Evolutionary conservation across 495 filamentous ascomycete species (phyloP).

Genomic region (Aspergillus cristatus): DNA sequence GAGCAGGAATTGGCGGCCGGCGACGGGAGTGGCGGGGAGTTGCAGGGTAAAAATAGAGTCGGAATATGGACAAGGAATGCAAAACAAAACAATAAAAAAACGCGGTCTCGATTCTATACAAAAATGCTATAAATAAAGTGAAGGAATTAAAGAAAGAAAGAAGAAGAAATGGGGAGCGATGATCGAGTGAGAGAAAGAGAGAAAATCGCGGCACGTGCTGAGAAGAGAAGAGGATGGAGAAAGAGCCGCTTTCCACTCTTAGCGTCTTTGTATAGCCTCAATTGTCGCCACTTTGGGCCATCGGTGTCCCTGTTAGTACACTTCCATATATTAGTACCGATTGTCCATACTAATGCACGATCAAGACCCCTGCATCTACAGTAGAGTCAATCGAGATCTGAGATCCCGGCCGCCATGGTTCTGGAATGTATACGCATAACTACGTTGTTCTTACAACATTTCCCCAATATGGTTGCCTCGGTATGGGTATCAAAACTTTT

Average conservation of each 20-base stretch:
- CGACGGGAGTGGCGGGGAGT: not conserved
- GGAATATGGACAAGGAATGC: slow-evolving; percentile 2
- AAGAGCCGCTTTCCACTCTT: slow-evolving; percentile 3
- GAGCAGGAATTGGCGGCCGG: slow-evolving; percentile 3
- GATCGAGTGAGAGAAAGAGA: too few relatives aligned
- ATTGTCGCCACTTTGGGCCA: slow-evolving; percentile 21
- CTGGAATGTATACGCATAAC: too few relatives aligned
- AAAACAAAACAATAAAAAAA: slow-evolving; percentile 1
- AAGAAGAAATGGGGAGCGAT: slow-evolving; percentile 1
- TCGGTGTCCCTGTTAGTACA: not conserved
- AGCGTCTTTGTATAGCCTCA: slow-evolving; percentile 5
- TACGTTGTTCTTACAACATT: too few relatives aligned
- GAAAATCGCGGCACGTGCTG: too few relatives aligned
- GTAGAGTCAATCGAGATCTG: too few relatives aligned
- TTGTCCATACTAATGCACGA: too few relatives aligned
- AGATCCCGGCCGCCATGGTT: too few relatives aligned
- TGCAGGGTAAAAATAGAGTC: too few relatives aligned
- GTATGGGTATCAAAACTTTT: slow-evolving; percentile 7
- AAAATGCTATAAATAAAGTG: slow-evolving; percentile 10
- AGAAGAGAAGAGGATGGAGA: slow-evolving; percentile 8
- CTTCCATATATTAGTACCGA: not conserved
- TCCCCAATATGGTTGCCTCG: too few relatives aligned
- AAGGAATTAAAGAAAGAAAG: slow-evolving; percentile 7
- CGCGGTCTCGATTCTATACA: slow-evolving; percentile 14
- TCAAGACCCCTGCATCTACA: too few relatives aligned